phyloP scores from a whole-genome alignment of 495 filamentous ascomycete genomes.

The Tetracladium setigerum region DNA sequence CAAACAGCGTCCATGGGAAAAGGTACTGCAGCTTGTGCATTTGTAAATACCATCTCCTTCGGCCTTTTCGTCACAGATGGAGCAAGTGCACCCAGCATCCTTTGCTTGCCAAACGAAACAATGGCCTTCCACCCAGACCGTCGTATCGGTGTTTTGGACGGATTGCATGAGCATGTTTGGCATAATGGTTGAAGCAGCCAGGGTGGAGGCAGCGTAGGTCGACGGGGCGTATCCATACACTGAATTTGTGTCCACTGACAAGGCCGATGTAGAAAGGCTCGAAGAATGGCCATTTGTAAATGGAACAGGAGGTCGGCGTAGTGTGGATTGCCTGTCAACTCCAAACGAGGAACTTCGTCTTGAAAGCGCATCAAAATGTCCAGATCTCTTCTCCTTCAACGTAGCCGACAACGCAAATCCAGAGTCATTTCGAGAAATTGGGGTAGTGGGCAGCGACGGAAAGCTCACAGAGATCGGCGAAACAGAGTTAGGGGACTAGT shows the following conservation, averaged over 20 bases:
- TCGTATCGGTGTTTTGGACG: conserved; percentile 77
- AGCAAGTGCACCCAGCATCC: conserved; percentile 65
- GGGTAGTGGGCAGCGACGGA: conserved; percentile 63
- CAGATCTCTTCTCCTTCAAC: conserved; percentile 87
- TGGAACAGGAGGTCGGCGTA: conserved; percentile 75
- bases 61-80: conserved; percentile 80
- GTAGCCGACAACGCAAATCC: conserved; percentile 79
- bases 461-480: conserved; percentile 80
- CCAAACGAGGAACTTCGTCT: conserved; percentile 88
- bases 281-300: conserved; percentile 72
- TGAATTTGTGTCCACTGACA: conserved; percentile 66
- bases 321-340: conserved; percentile 57
- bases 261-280: conserved; percentile 75
- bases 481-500: conserved; percentile 76
- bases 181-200: conserved; percentile 98
- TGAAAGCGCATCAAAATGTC: conserved; percentile 80
- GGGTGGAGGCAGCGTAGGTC: conserved; percentile 89
- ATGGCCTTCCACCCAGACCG: conserved; percentile 90
- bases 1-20: conserved; percentile 74
- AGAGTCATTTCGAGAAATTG: conserved; percentile 81
- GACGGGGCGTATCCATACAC: conserved; percentile 86
- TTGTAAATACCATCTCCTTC: conserved; percentile 82
- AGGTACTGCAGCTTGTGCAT: conserved; percentile 70
- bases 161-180: conserved; percentile 81
- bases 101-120: conserved; percentile 67